phyloP scores from a whole-genome alignment of 106 monocot species.

The Dioscorea alata region DNA sequence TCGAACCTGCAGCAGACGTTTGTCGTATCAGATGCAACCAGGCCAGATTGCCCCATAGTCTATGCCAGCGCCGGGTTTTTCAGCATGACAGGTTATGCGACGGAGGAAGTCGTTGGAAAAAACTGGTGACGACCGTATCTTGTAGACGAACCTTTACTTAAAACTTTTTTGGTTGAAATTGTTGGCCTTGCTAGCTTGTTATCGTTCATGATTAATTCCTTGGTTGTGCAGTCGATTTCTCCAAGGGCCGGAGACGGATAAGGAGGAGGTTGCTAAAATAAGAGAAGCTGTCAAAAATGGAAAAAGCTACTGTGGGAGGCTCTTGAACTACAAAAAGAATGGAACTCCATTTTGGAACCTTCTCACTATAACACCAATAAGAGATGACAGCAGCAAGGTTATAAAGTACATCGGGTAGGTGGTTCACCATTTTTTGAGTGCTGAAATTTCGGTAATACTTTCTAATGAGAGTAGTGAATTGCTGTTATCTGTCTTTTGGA shows the following conservation, averaged over 20 bases:
- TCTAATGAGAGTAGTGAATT: too few species aligned
- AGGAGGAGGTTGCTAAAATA: constrained; percentile 63
- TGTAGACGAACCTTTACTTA: not conserved
- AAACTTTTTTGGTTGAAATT: not conserved
- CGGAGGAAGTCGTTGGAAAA: constrained; percentile 69
- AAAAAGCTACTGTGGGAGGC: constrained; percentile 81
- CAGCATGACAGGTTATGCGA: constrained; percentile 85
- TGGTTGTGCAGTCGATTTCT: constrained; percentile 79
- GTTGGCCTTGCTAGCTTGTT: too few species aligned
- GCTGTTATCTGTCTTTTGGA: too few species aligned
- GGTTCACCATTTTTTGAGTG: not conserved
- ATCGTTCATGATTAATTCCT: not conserved
- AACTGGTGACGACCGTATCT: constrained; percentile 58
- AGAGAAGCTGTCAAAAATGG: constrained; percentile 69
- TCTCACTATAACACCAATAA: constrained; percentile 85
- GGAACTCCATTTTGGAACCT: constrained; percentile 94
- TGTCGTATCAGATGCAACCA: constrained; percentile 90
- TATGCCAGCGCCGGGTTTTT: constrained; percentile 90
- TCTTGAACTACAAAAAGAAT: constrained; percentile 91
- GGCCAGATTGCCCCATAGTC: constrained; percentile 85
- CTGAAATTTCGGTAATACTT: too few species aligned
- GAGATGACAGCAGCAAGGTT: constrained; percentile 59
- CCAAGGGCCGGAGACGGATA: constrained; percentile 84
- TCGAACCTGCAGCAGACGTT: constrained; percentile 83
- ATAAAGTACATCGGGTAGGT: constrained; percentile 90